Conservation (phyloP, 495 filamentous ascomycete genomes). For the Hypoxylon lienhwacheense region DNA sequence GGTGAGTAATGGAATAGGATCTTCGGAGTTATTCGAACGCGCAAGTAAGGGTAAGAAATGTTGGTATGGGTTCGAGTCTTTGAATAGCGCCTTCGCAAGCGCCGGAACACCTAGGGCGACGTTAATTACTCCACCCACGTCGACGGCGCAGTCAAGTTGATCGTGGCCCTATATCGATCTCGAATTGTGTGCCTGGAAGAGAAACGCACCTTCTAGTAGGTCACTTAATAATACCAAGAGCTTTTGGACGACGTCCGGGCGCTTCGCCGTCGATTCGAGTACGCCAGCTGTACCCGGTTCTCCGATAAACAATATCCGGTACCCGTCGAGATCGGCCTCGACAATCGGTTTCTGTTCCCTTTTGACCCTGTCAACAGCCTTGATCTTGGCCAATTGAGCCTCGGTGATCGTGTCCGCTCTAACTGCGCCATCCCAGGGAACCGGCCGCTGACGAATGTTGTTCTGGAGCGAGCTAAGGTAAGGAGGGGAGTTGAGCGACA, state of each 20-base stretch:
- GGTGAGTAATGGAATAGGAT: conserved; percentile 84
- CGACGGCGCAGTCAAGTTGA: background rate
- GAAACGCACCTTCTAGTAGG: conserved; percentile 72
- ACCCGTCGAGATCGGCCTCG: conserved; percentile 75
- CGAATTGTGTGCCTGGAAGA: background rate
- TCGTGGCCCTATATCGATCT: background rate
- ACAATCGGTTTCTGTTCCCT: conserved; percentile 77
- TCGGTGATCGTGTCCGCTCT: conserved; percentile 93
- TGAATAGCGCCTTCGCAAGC: conserved; percentile 71
- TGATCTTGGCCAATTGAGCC: conserved; percentile 91
- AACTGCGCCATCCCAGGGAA: conserved; percentile 97
- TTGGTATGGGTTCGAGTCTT: conserved; percentile 76
- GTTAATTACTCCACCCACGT: conserved; percentile 16
- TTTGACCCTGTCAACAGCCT: conserved; percentile 94
- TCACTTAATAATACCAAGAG: conserved; percentile 88
- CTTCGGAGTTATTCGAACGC: conserved; percentile 77
- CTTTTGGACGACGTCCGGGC: conserved; percentile 89
- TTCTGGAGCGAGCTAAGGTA: conserved; percentile 90
- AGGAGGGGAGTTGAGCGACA: conserved; percentile 88
- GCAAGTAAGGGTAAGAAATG: conserved; percentile 84
- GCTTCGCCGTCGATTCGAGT: conserved; percentile 74
- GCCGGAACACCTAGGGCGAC: conserved; percentile 68
- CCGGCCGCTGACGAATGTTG: conserved; percentile 90
- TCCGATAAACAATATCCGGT: conserved; percentile 77
- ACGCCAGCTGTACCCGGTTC: conserved; percentile 68